Conservation (phyloP, 176 grass and related monocot genomes). For the Oryza longistaminata region DNA sequence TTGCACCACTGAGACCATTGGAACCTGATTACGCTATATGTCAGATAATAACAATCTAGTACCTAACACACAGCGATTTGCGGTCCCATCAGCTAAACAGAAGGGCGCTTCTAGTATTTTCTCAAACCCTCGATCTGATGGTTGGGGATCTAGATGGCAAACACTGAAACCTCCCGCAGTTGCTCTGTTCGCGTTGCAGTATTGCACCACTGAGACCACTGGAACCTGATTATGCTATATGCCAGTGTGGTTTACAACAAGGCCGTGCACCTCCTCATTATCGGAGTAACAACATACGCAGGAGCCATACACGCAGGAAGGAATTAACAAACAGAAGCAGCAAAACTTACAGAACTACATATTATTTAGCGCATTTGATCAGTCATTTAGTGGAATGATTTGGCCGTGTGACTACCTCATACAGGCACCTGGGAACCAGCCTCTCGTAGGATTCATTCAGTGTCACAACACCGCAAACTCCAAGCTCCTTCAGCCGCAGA, state of each 20-base stretch:
- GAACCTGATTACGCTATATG: too few relatives aligned
- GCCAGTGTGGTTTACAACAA: neutral
- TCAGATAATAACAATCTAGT: neutral
- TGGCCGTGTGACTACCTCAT: slow-evolving; percentile 50
- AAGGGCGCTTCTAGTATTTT: neutral
- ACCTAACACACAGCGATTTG: neutral
- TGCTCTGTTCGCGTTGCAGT: neutral
- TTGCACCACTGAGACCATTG: too few relatives aligned
- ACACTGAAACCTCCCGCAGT: neutral
- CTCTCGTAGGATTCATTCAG: slow-evolving; percentile 95
- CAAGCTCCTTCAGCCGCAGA: slow-evolving; percentile 65
- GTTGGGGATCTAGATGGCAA: neutral
- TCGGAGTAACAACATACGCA: neutral
- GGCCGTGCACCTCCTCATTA: neutral
- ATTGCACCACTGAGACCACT: neutral
- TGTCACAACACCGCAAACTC: slow-evolving; percentile 87
- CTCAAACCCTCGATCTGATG: neutral
- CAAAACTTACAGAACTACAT: neutral
- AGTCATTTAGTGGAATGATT: neutral
- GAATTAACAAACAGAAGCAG: slow-evolving; percentile 6
- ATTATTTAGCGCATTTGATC: neutral
- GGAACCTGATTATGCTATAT: neutral
- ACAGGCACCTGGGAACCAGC: slow-evolving; percentile 76
- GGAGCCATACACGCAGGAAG: neutral
- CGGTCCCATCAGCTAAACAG: neutral